These are phyloP conservation scores for Lentinula lateritia DNA, from an alignment of 768 basidiomycete species.

Conservation along the genomic window DNA sequence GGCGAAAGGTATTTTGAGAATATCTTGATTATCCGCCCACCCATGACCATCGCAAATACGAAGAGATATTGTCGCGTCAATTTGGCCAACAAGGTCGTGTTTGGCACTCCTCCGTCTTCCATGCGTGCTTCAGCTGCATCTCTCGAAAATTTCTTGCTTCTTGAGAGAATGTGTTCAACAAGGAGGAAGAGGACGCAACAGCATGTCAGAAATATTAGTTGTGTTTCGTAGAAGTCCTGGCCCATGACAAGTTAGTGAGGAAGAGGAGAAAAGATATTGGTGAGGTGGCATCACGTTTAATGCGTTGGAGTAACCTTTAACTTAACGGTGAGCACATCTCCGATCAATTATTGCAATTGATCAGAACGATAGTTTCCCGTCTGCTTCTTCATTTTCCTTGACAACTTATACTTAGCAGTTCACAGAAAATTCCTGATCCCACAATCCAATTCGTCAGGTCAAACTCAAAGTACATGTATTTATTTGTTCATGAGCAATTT, in stretches of 20 bases:
- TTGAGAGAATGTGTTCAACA: slow-evolving; percentile 24
- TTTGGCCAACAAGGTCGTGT: slow-evolving; percentile 18
- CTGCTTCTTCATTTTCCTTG: too few species aligned
- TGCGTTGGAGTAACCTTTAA: not conserved
- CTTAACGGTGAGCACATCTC: not conserved
- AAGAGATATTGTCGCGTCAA: slow-evolving; percentile 50
- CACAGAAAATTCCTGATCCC: too few species aligned
- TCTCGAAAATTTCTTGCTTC: slow-evolving; percentile 15
- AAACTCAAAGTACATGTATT: too few species aligned
- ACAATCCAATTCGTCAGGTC: too few species aligned
- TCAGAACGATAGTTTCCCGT: too few species aligned
- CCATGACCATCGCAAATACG: slow-evolving; percentile 74
- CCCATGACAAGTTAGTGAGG: not conserved
- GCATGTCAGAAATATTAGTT: slow-evolving; percentile 28
- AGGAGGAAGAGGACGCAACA: slow-evolving; percentile 28
- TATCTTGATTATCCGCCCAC: slow-evolving; percentile 26
- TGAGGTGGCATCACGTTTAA: not conserved
- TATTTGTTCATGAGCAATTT: too few species aligned
- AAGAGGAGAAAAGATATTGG: not conserved
- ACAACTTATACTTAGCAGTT: too few species aligned
- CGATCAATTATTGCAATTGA: not conserved
- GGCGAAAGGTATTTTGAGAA: not conserved
- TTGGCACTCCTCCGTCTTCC: slow-evolving; percentile 7
- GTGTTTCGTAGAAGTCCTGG: slow-evolving; percentile 34
- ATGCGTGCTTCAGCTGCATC: slow-evolving; percentile 4